Evolutionary conservation across 345 rosid genomes (phyloP).

Genomic region (Alliaria petiolata): DNA sequence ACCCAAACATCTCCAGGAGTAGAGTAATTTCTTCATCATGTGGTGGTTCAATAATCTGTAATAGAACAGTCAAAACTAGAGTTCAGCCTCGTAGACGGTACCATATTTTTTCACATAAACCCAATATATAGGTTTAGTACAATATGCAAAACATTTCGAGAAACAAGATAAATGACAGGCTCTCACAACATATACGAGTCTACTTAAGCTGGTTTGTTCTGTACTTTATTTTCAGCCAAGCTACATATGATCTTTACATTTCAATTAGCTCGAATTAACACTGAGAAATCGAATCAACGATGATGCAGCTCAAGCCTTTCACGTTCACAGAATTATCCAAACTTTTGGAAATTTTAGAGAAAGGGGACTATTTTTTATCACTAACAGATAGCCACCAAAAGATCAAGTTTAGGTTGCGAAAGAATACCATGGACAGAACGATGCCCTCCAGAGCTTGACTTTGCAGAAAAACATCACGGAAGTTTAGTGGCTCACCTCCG

Average conservation of each 20-base stretch:
- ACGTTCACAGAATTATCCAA: background rate
- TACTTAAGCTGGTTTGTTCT: background rate
- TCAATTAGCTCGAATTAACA: background rate
- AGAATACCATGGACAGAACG: slow-evolving; percentile 71
- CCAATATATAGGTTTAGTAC: slow-evolving; percentile 1
- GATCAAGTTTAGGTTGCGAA: background rate
- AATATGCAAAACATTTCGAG: background rate
- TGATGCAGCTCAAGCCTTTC: slow-evolving; percentile 8
- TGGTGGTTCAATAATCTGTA: slow-evolving; percentile 96
- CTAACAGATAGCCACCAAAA: slow-evolving; percentile 4
- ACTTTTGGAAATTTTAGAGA: background rate
- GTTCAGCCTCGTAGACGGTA: background rate
- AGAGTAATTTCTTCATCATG: slow-evolving; percentile 84
- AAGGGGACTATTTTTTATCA: background rate
- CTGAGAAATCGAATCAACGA: background rate
- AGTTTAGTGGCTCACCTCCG: slow-evolving; percentile 79
- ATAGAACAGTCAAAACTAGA: slow-evolving; percentile 5
- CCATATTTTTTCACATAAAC: background rate
- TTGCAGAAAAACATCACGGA: slow-evolving; percentile 87
- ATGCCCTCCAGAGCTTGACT: slow-evolving; percentile 98
- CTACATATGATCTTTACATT: background rate
- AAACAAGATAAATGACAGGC: background rate
- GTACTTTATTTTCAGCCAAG: background rate
- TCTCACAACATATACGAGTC: background rate
- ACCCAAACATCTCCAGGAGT: slow-evolving; percentile 84